Base-by-base conservation (phyloP, 192 early-diverging fungal species). In the Backusella liffmaniae region DNA sequence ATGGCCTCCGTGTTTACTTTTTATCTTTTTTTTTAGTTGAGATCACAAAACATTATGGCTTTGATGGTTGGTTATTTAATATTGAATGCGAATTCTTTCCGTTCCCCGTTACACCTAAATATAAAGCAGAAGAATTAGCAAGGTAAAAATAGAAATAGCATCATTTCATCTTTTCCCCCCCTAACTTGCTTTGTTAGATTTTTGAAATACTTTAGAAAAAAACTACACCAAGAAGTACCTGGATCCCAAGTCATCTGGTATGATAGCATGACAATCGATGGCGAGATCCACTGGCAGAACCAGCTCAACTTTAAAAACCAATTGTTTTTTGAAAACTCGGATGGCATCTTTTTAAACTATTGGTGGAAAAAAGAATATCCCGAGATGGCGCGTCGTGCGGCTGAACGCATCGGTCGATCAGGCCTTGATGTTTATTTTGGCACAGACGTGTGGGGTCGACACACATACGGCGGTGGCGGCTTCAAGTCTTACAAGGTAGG, bases 1-100 rank as follows among this genome's bases (percentile, higher is more conserved):
- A 26, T 26, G 26, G 26, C 26, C 26, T 26, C 0, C 26, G 0
- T 26, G 26, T 26, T 26, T 26, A 26, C 26, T 26, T 26, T 26
- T 26, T 26, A 26, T 26, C 26, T 26, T 26, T 26, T 32, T 26
- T 26, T 26, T 32, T 32, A 82, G 89, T 92, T 4, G 84, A 84
- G 10, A 65, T 92, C 37, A 89, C 91, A 7, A 72, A 81, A 9
- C 86, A 89, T 76, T 92, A 90, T 76, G 74, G 78, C 46, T 92
- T 92, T 84, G 91, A 92, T 79, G 91, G 91, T 1, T 90, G 86
- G 84, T 82, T 92, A 29, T 82, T 92, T 65, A 92, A 92, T 70
- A 87, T 92, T 53, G 91, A 92, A 81, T 79, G 82, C 26, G 80
- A 74, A 34, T 79, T 88, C 26, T 51, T 76, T 32, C 77, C 78